phyloP scores from a whole-genome alignment of 441 rosid genomes.

The Macaranga tanarius region DNA sequence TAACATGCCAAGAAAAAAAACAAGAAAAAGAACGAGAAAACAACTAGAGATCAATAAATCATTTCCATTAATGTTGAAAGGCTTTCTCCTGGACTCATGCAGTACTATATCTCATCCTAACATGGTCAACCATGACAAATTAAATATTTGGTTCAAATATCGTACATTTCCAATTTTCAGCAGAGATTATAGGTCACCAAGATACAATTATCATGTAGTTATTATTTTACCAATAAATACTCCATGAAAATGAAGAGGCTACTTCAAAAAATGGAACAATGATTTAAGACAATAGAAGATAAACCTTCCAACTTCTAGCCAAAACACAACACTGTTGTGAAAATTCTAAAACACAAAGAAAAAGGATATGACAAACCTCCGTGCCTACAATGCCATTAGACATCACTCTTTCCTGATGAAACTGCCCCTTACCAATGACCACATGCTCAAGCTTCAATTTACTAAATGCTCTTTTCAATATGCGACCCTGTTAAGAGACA shows the following conservation, averaged over 20 bases:
- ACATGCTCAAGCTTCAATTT: conserved; percentile 98
- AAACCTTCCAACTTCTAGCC: background rate
- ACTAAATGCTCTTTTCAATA: conserved; percentile 84
- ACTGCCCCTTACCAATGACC: conserved; percentile 89
- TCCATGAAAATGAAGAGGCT: background rate
- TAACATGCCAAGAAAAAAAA: background rate
- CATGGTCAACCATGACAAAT: background rate
- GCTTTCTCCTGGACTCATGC: background rate
- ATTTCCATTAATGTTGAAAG: background rate
- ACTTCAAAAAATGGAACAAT: conserved; percentile 8
- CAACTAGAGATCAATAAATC: background rate
- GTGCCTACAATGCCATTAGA: conserved; percentile 25
- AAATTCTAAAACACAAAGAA: background rate
- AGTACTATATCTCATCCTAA: background rate
- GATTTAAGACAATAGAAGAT: background rate
- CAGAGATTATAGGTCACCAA: background rate
- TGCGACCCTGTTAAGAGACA: conserved; percentile 64
- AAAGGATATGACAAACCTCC: conserved; percentile 47
- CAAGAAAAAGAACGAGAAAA: background rate
- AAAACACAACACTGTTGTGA: background rate
- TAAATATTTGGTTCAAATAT: background rate
- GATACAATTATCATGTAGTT: background rate
- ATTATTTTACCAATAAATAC: background rate
- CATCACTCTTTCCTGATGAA: conserved; percentile 80
- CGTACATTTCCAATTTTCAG: background rate